Base-by-base conservation (phyloP, 169 alveolate species). In the Plasmodium chabaudi region DNA sequence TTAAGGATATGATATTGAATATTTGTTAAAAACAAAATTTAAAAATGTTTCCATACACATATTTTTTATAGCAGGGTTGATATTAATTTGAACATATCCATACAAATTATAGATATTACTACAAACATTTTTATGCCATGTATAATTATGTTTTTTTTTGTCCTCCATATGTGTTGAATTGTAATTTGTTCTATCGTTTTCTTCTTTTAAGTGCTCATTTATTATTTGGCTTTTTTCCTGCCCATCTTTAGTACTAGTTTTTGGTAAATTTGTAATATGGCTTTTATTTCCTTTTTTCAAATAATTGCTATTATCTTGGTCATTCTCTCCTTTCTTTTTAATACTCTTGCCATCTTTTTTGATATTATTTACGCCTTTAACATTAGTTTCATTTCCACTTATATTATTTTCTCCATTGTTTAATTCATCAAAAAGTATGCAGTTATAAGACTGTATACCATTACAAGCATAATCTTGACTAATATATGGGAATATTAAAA, bases 91-190 rank as follows among this genome's bases (percentile, higher is more conserved):
- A 59, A 65, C 71, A 72, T 86, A 86, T 72, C 71, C 91, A 86
- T 86, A 86, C 59, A 86, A 39, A 59, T 86, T 86, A 42, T 68
- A 70, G 27, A 86, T 59, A 44, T 86, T 86, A 72, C 60, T 86
- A 56, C 91, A 86, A 86, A 86, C 60, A 25, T 69, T 68, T 70
- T 69, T 86, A 21, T 86, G 91, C 91, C 91, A 86, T 59, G 56
- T 21, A 70, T 59, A 60, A 86, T 68, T 59, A 53, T 86, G 42
- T 5, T 70, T 86, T 57, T 86, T 86, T 59, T 64, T 69, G 34
- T 34, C 74, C 17, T 59, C 67, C n/a, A 21, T 47, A 51, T 67
- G 47, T 17, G 39, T 39, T 10, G 44, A 53, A 17, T 27, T 68
- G 17, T 49, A 17, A 49, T 17, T 65, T 34, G 19, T 65, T 51